Base-by-base conservation (phyloP, 129 eudicot genomes). In the Tanacetum coccineum region DNA sequence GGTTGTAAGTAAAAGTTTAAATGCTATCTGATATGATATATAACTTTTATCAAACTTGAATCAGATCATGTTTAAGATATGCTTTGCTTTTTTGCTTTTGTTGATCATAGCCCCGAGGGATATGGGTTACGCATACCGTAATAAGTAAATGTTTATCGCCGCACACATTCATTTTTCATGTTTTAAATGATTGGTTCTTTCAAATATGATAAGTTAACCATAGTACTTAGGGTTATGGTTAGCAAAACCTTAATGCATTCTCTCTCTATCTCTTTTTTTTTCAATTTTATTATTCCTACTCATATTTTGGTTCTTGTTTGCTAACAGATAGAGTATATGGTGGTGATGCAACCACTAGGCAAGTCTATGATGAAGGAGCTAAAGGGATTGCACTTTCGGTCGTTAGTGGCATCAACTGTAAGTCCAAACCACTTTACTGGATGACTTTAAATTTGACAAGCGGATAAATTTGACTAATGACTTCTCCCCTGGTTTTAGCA, bases 331-430 rank as follows among this genome's bases (percentile, higher is more conserved):
- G 93, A 79, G 99, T 94, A 82, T 94, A 74, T 74, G 76, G 95
- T 45, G 99, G 99, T 26, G 99, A 94, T 71, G 82, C 90, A 75
- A 64, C 83, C 8, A 89, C 99, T 22, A 89, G 91, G 84, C 87
- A 84, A 75, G 97, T 89, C 9, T 94, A 94, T 66, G 99, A 94
- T 39, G 90, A 81, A 69, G 99, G 95, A 74, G 81, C 85, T 51
- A 89, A 89, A 83, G 97, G 87, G 49, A 94, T 94, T 79, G 95
- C 93, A 63, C 93, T 94, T 74, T 94, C 95, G 17, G 99, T 94
- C 75, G 97, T 94, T 70, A 86, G 90, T 78, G 99, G 99, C 21
- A 87, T 94, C 66, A 94, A 94, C 67, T 89, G 99, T 94, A 77
- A 89, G 99, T 80, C 10, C 47, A 0, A 10, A 10, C 55, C 51